Base-by-base conservation (phyloP, 2,329 filamentous ascomycete species). In the Capronia coronata region DNA sequence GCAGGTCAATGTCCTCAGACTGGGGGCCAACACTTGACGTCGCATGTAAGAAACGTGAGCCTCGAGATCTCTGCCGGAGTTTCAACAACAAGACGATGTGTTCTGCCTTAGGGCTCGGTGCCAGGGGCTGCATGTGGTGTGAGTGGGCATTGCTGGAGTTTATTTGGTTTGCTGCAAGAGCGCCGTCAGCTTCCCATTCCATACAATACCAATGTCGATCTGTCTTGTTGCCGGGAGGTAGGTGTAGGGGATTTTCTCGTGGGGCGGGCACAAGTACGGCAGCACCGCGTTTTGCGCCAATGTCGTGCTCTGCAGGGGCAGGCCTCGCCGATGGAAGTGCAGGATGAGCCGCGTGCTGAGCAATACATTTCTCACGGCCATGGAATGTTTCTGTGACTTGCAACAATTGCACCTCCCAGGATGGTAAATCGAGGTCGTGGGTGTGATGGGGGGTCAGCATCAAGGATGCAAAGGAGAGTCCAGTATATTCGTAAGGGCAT, bases 121-220 rank as follows among this genome's bases (percentile, higher is more conserved):
- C 22, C 42, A 14, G 22, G 25, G 11, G 30, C 21, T n/a, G 21
- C 37, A 46, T 41, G 19, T 25, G 25, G 42, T 48, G 44, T n/a
- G 45, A 38, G 44, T 48, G 48, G 32, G 23, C 41, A 49, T 42
- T 27, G 42, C 51, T 27, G 30, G 32, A 44, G 29, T 32, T 44
- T 16, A 30, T 48, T 34, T 42, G n/a, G 25, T 42, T n/a, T 25
- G 49, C 39, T 35, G 46, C 38, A 46, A 42, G 43, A 23, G 52
- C 47, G 43, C 49, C 40, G 46, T 52, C 53, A 52, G 49, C 49
- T 52, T 52, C 46, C 53, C 53, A 14, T 40, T 52, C 39, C 43
- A 45, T 40, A 43, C 27, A 16, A 30, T 38, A 38, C 27, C 21
- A 41, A 29, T 43, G 53, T 49, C 53, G 53, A 55, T 52, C 49